Evolutionary conservation across 768 basidiomycete species (phyloP).

Genomic region (Tricholoma hemisulphureum): DNA sequence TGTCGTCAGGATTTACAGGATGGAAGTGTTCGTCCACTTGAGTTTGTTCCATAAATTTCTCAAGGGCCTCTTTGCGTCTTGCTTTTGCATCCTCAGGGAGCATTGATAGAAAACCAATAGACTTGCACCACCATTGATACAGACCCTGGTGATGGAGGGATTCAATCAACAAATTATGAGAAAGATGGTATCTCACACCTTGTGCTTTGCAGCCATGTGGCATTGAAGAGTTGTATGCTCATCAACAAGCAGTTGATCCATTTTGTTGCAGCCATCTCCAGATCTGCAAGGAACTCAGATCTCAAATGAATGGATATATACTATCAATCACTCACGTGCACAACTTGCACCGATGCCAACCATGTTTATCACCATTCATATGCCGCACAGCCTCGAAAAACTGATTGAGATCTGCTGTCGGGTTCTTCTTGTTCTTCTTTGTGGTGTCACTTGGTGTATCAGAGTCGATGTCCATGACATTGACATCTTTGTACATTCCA

Average conservation of each 20-base stretch:
- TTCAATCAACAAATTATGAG: background rate
- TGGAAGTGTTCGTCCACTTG: slow-evolving; percentile 5
- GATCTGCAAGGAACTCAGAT: background rate
- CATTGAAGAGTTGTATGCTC: slow-evolving; percentile 4
- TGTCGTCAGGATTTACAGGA: slow-evolving; percentile 1
- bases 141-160: background rate
- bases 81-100: slow-evolving; percentile 16
- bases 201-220: slow-evolving; percentile 6
- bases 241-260: background rate
- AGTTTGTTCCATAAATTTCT: background rate
- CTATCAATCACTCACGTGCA: background rate
- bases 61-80: slow-evolving; percentile 1
- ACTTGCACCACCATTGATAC: slow-evolving; percentile 10
- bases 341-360: background rate
- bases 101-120: slow-evolving; percentile 20
- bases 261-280: background rate
- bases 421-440: slow-evolving; percentile 3
- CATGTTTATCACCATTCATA: background rate
- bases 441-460: background rate
- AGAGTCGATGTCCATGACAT: slow-evolving; percentile 4
- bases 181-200: slow-evolving; percentile 2
- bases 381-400: slow-evolving; percentile 1
- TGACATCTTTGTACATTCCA: slow-evolving; percentile 7
- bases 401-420: slow-evolving; percentile 1
- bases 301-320: background rate